phyloP scores from a whole-genome alignment of 306 rosid species.

The Casuarina cunninghamiana region DNA sequence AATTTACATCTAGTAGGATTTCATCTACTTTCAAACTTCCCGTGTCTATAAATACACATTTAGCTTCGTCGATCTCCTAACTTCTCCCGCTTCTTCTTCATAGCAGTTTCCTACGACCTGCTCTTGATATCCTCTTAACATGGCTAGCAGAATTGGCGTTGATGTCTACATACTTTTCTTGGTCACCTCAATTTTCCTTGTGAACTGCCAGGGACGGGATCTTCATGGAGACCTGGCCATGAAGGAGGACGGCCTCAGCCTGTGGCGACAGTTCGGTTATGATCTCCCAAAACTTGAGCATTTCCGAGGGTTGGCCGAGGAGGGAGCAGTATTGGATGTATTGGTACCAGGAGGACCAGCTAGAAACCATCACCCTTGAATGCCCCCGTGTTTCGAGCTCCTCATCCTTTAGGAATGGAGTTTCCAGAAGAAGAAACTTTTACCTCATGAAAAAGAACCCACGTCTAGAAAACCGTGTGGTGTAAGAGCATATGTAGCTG shows the following conservation, averaged over 20 bases:
- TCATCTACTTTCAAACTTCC: neutral
- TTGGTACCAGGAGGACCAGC: too few species aligned
- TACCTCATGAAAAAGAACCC: too few species aligned
- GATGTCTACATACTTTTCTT: neutral
- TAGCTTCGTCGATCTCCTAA: constrained; percentile 5
- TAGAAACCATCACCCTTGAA: too few species aligned
- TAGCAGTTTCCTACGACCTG: neutral
- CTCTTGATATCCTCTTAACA: neutral
- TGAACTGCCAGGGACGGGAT: neutral
- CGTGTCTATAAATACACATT: constrained; percentile 20
- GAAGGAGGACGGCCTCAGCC: neutral
- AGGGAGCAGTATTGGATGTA: too few species aligned
- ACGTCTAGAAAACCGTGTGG: too few species aligned
- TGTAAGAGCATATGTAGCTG: too few species aligned
- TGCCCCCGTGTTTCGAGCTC: too few species aligned
- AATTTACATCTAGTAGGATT: neutral
- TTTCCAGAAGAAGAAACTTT: too few species aligned
- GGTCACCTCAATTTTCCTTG: neutral
- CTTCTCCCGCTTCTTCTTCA: neutral
- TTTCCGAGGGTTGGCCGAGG: neutral
- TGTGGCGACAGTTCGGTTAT: neutral
- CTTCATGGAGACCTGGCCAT: neutral
- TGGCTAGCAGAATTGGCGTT: neutral
- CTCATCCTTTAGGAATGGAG: too few species aligned
- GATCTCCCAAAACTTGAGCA: neutral